Percentiles rank a stretch among this genome's conserved stretches.
Evolutionary conservation across 495 filamentous ascomycete species (phyloP).

Genomic region (Chaetomium tenue): DNA sequence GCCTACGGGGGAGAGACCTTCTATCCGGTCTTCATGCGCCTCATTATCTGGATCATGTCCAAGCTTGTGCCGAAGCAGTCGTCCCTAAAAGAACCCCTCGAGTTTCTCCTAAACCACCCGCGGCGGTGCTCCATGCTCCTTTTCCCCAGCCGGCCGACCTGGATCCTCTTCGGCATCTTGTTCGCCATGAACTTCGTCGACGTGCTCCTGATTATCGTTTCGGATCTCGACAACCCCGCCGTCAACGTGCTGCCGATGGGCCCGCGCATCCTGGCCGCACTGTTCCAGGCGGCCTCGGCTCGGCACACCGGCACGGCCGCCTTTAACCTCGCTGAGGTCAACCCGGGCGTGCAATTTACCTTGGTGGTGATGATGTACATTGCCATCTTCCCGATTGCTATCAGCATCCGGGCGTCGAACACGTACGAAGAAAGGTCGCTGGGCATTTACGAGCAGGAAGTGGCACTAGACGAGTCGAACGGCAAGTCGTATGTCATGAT

Average conservation of each 20-base stretch:
- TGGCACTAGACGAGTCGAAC: constrained; percentile 48
- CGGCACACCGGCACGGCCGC: constrained; percentile 79
- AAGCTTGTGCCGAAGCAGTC: constrained; percentile 55
- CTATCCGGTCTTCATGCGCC: constrained; percentile 83
- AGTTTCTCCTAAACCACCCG: constrained; percentile 85
- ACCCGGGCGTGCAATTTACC: constrained; percentile 84
- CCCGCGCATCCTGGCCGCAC: constrained; percentile 68
- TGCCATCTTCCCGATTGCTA: constrained; percentile 89
- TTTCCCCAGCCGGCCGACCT: constrained; percentile 78
- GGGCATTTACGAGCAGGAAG: constrained; percentile 65
- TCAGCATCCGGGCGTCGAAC: constrained; percentile 83
- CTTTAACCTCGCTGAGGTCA: constrained; percentile 66
- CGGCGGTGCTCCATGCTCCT: constrained; percentile 86
- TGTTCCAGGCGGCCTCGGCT: constrained; percentile 80
- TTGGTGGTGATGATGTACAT: constrained; percentile 99
- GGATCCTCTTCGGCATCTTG: constrained; percentile 85
- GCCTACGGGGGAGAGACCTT: constrained; percentile 90
- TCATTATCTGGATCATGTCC: constrained; percentile 72
- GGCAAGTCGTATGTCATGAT: constrained; percentile 74
- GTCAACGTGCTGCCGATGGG: constrained; percentile 61
- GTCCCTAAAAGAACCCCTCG: constrained; percentile 74
- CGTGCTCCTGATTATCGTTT: constrained; percentile 76
- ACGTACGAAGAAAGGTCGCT: constrained; percentile 90
- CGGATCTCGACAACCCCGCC: constrained; percentile 70
- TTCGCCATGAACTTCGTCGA: constrained; percentile 74